Evolutionary conservation across 179 eudicot genomes (phyloP).

Genomic region (Monotropa hypopitys): DNA sequence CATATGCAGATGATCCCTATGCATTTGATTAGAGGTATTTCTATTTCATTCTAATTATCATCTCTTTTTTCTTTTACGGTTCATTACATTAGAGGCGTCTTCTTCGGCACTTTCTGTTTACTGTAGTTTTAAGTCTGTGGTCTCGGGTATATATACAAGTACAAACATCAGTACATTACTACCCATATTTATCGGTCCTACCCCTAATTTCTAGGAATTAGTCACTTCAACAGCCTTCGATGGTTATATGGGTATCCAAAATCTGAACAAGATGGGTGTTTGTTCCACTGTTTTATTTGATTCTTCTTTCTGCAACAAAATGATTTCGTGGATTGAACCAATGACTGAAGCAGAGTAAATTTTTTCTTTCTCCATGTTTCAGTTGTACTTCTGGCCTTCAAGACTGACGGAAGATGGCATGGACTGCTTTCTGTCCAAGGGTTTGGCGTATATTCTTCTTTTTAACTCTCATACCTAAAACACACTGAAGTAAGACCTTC

Average conservation of each 20-base stretch:
- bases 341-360: not conserved
- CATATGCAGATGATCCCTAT: conserved; percentile 95
- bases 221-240: not conserved
- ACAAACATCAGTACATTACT: no score
- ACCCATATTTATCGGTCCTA: not conserved
- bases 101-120: not conserved
- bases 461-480: not conserved
- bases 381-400: conserved; percentile 1
- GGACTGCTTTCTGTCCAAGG: not conserved
- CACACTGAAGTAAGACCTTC: not conserved
- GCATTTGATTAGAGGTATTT: conserved; percentile 75
- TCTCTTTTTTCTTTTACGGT: not conserved
- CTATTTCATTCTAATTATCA: not conserved
- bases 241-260: not conserved
- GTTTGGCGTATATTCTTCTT: not conserved
- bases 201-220: not conserved
- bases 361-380: conserved; percentile 1
- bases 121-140: no score
- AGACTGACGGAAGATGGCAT: not conserved
- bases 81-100: not conserved
- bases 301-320: not conserved
- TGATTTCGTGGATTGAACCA: not conserved
- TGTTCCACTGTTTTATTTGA: not conserved
- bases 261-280: not conserved
- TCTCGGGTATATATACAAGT: not conserved